Conservation (phyloP, 495 filamentous ascomycete species). For the Penicillium malachiteum region DNA sequence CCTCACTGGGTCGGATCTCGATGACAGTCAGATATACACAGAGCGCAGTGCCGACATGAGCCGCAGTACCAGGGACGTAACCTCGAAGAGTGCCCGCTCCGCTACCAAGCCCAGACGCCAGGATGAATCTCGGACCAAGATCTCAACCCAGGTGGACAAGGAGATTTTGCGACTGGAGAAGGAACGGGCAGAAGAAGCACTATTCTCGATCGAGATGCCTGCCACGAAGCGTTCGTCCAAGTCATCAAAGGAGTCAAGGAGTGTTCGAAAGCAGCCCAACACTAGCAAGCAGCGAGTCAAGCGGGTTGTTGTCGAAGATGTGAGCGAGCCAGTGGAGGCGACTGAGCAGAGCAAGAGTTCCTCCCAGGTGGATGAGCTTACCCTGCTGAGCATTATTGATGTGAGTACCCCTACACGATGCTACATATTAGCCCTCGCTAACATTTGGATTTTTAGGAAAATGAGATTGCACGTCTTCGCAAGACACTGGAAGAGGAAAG, state of each 20-base stretch:
- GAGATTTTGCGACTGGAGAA: slow-evolving; percentile 45
- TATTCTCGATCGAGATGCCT: slow-evolving; percentile 43
- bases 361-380: slow-evolving; percentile 37
- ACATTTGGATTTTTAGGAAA: slow-evolving; percentile 27
- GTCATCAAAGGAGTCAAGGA: slow-evolving; percentile 20
- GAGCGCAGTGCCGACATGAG: slow-evolving; percentile 32
- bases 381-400: slow-evolving; percentile 49
- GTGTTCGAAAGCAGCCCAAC: slow-evolving; percentile 36
- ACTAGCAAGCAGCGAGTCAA: slow-evolving; percentile 47
- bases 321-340: slow-evolving; percentile 32
- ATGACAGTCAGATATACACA: slow-evolving; percentile 38
- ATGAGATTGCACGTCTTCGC: slow-evolving; percentile 48
- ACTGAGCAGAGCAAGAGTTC: slow-evolving; percentile 37
- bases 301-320: slow-evolving; percentile 43
- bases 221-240: slow-evolving; percentile 25
- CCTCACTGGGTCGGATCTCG: slow-evolving; percentile 26
- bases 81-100: slow-evolving; percentile 34
- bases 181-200: slow-evolving; percentile 45
- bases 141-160: slow-evolving; percentile 43
- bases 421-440: not conserved
- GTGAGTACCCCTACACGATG: slow-evolving; percentile 19
- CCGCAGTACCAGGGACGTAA: slow-evolving; percentile 36
- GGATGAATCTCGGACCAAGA: slow-evolving; percentile 33
- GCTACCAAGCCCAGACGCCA: slow-evolving; percentile 28
- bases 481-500: slow-evolving; percentile 52